Evolutionary conservation across 2,329 filamentous ascomycete genomes (phyloP).

Genomic region (Rhynchosporium secalis): DNA sequence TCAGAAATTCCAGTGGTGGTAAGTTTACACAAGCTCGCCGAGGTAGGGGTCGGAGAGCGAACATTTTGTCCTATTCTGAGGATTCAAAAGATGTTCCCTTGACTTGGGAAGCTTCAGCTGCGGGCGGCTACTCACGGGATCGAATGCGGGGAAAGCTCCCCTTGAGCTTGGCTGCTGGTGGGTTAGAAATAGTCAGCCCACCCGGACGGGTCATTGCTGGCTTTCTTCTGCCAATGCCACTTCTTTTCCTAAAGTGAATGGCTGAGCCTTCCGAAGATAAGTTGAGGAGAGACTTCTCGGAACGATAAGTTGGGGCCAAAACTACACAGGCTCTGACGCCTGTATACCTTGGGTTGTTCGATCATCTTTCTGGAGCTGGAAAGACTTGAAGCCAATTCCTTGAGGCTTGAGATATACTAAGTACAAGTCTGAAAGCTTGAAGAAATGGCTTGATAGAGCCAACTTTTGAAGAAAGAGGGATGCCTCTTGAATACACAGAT

Average conservation of each 20-base stretch:
- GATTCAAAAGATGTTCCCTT: not conserved
- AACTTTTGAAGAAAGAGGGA: too few relatives aligned
- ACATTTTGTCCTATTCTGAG: slow-evolving; percentile 19
- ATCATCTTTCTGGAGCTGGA: too few relatives aligned
- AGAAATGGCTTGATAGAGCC: too few relatives aligned
- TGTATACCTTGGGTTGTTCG: too few relatives aligned
- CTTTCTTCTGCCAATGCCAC: not conserved
- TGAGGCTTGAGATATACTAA: too few relatives aligned
- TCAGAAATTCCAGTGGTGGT: slow-evolving; percentile 21
- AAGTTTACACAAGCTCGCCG: slow-evolving; percentile 13
- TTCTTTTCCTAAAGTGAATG: not conserved
- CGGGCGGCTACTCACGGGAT: slow-evolving; percentile 1
- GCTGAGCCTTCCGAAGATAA: not conserved
- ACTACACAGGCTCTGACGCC: not conserved
- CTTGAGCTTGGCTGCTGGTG: slow-evolving; percentile 5
- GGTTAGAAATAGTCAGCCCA: not conserved
- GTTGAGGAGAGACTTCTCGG: not conserved
- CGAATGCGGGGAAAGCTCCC: slow-evolving; percentile 13
- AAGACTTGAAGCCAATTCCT: too few relatives aligned
- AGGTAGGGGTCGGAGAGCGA: slow-evolving; percentile 26
- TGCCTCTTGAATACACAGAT: too few relatives aligned
- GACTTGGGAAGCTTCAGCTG: not conserved
- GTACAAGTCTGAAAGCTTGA: too few relatives aligned
- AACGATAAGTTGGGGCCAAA: not conserved
- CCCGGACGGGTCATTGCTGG: not conserved